Percentiles rank a stretch among this genome's conserved stretches.
phyloP scores from a whole-genome alignment of 2,329 filamentous ascomycete genomes.

The Coniochaeta sp. region DNA sequence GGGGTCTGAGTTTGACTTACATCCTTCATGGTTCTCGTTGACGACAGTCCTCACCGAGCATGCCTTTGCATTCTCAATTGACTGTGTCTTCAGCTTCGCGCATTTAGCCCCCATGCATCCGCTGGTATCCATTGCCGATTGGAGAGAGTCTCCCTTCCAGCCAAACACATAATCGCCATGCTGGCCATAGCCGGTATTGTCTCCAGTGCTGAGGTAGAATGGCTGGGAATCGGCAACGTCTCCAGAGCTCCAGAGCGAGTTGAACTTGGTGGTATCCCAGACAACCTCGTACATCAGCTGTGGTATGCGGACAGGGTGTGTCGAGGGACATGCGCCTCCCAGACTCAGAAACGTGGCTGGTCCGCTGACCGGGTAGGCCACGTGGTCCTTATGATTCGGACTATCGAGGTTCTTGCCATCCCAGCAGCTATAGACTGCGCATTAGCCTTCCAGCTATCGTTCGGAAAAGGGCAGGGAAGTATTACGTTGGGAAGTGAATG shows the following conservation, averaged over 20 bases:
- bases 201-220: slow-evolving; percentile 27
- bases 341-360: slow-evolving; percentile 32
- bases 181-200: slow-evolving; percentile 32
- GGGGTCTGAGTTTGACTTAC: slow-evolving; percentile 20
- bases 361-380: slow-evolving; percentile 30
- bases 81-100: slow-evolving; percentile 25
- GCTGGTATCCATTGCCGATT: slow-evolving; percentile 29
- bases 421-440: slow-evolving; percentile 38
- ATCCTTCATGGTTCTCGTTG: slow-evolving; percentile 26
- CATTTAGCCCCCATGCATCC: slow-evolving; percentile 34
- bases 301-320: slow-evolving; percentile 33
- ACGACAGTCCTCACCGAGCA: slow-evolving; percentile 24
- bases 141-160: slow-evolving; percentile 29
- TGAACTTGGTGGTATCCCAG: slow-evolving; percentile 34
- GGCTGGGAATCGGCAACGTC: slow-evolving; percentile 25
- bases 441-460: slow-evolving; percentile 37
- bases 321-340: slow-evolving; percentile 29
- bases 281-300: slow-evolving; percentile 42
- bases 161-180: slow-evolving; percentile 35
- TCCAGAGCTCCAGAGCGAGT: slow-evolving; percentile 23
- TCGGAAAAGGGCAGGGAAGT: slow-evolving; percentile 39
- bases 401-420: slow-evolving; percentile 40
- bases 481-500: slow-evolving; percentile 44
- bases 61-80: slow-evolving; percentile 19
- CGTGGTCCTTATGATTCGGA: slow-evolving; percentile 37